Evolutionary conservation across 2,329 filamentous ascomycete species (phyloP), one percentile per base, ranked within the genome.

Genomic region (Fonsecaea nubica): DNA sequence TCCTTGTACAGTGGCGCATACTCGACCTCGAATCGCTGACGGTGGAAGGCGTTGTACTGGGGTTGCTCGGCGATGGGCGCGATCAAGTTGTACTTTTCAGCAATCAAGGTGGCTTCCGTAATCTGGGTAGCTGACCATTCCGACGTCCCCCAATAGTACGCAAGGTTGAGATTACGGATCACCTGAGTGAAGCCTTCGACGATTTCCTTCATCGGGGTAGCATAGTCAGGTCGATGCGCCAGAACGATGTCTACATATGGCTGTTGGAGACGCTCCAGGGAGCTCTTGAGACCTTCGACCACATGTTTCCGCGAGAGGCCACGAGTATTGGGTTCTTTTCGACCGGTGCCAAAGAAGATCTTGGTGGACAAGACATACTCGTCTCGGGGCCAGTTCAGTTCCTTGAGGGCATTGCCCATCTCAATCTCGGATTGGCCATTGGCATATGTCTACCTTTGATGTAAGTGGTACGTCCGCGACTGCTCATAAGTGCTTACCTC

Each of bases 211-310:
- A 91, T 90, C 2, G 89, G 89, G 0, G 88, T 90, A 55, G 86
- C 80, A 8, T 86, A 83, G 88, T 72, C 71, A 15, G 58, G 86
- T 21, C 89, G 84, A 78, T 91, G 89, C 15, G 89, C 88, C 73
- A 89, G 90, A 71, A 91, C 82, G 52, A 91, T 79, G 74, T 91
- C 89, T 45, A 91, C 88, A 73, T 91, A 92, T n/a, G 85, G 84
- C 62, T 86, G 82, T 73, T 88, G 82, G 58, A 91, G 81, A 33
- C 88, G 84, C 73, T 86, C 78, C 35, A 92, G 81, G 8, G 85
- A 86, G 35, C 81, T 81, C 59, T 86, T 82, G 69, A 88, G 83
- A 32, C 88, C 89, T 79, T 92, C 89, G 69, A 91, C 80, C 62
- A 91, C 81, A 77, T 91, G 89, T 77, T 92, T 92, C 62, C 88